Evolutionary conservation across 805 yeast species (phyloP).

Genomic region (Zygoascus tannicola): DNA sequence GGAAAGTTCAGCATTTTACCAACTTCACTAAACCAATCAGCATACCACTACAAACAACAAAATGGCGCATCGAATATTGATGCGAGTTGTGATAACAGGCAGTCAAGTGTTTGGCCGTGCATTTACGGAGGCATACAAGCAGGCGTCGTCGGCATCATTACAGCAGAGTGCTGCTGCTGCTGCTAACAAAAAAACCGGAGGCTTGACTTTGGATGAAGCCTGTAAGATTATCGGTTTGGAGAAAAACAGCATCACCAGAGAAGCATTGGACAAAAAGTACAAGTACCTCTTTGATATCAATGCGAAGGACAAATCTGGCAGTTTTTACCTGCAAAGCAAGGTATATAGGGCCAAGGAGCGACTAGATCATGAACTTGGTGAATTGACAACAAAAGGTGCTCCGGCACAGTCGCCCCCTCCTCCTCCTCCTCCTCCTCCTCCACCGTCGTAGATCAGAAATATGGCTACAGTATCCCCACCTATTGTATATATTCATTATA

Average conservation of each 20-base stretch:
- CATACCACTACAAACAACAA: not conserved
- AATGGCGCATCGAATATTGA: constrained; percentile 82
- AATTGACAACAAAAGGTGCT: too few species aligned
- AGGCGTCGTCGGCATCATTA: constrained; percentile 86
- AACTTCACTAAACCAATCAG: too few species aligned
- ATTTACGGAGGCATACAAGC: constrained; percentile 92
- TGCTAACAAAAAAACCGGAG: constrained; percentile 44
- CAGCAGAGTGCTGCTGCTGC: constrained; percentile 46
- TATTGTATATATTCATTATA: too few species aligned
- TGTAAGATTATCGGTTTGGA: constrained; percentile 83
- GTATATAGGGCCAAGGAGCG: constrained; percentile 93
- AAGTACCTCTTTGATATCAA: constrained; percentile 79
- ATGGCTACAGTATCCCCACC: too few species aligned
- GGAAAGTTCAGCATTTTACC: too few species aligned
- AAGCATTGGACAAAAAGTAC: constrained; percentile 57
- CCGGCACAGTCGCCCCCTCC: not conserved
- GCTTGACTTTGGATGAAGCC: constrained; percentile 82
- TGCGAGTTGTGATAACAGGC: constrained; percentile 86
- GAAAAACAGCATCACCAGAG: constrained; percentile 38
- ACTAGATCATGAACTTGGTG: constrained; percentile 63
- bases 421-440: too few species aligned
- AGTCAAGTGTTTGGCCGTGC: constrained; percentile 95
- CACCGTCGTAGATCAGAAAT: too few species aligned
- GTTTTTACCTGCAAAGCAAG: constrained; percentile 87
- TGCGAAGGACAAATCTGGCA: constrained; percentile 91